phyloP scores from a whole-genome alignment of 345 rosid species.

The Salix exigua region DNA sequence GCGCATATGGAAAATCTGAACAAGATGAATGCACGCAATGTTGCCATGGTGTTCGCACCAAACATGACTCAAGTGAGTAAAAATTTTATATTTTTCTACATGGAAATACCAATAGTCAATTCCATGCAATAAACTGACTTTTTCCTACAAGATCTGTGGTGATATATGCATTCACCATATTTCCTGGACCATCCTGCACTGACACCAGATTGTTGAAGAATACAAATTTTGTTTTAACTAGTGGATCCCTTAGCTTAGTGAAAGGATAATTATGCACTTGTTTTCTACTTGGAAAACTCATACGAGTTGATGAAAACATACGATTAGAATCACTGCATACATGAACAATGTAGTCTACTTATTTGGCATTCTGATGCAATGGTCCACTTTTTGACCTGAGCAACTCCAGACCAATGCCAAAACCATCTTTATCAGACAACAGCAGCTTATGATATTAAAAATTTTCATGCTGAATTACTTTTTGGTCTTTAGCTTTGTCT shows the following conservation, averaged over 20 bases:
- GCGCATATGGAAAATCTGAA: slow-evolving; percentile 74
- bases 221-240: too few species aligned
- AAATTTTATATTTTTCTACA: background rate
- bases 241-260: too few species aligned
- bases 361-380: background rate
- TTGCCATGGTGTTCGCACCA: slow-evolving; percentile 97
- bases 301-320: background rate
- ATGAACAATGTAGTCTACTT: background rate
- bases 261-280: background rate
- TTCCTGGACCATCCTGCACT: background rate
- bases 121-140: background rate
- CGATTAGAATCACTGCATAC: background rate
- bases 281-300: background rate
- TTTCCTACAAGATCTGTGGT: background rate
- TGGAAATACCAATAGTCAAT: background rate
- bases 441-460: background rate
- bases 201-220: too few species aligned
- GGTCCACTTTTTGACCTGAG: background rate
- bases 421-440: background rate
- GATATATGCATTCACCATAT: background rate
- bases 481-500: background rate
- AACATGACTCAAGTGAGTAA: slow-evolving; percentile 94
- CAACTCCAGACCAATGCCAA: background rate
- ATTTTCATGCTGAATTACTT: background rate
- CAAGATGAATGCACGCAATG: slow-evolving; percentile 96